Base-by-base conservation (phyloP, 2,329 filamentous ascomycete species). In the Juglanconis sp. region DNA sequence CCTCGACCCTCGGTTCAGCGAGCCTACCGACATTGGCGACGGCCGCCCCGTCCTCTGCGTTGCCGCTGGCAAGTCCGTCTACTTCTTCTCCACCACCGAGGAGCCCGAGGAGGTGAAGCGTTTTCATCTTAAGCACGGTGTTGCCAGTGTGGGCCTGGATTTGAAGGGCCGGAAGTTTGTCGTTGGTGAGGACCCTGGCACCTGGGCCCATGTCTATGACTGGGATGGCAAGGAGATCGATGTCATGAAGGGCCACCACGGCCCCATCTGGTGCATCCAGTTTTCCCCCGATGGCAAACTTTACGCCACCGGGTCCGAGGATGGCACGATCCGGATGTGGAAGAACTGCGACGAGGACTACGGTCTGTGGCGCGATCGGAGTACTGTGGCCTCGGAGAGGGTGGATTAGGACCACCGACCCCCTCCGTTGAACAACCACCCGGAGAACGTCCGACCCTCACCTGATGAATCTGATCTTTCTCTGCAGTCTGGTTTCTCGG, bases 221-320 rank as follows among this genome's bases (percentile, higher is more conserved):
- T 94, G 92, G 76, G 92, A 97, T 61, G 87, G 88, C 53, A 89
- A 67, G 82, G 84, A 65, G 92, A 96, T 73, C 89, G 95, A 98
- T 72, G 89, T 94, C 11, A 91, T 96, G 77, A 97, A 97, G 76
- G 95, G 95, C 31, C 95, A 99, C 68, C 95, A 99, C 70, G 95
- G 95, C 1, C 94, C 94, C 1, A 95, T 99, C 64, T 99, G 95
- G 95, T 96, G 92, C 5, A 87, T 96, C 62, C 89, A 89, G 59
- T 99, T 96, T 75, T 95, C 93, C 0, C 95, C 95, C 0, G 95
- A 99, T 70, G 93, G 93, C 51, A 97, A 96, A 72, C 79, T 99
- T 7, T 99, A 98, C 71, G 95, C 93, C 1, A 99, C 95, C 1
- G 95, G 91, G 35, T 97, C 93, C 53, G 95, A 99, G 72, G 95